Percentiles rank a stretch among this genome's conserved stretches.
Conservation (phyloP, 805 yeast genomes). For the Kregervanrija delftensis region DNA sequence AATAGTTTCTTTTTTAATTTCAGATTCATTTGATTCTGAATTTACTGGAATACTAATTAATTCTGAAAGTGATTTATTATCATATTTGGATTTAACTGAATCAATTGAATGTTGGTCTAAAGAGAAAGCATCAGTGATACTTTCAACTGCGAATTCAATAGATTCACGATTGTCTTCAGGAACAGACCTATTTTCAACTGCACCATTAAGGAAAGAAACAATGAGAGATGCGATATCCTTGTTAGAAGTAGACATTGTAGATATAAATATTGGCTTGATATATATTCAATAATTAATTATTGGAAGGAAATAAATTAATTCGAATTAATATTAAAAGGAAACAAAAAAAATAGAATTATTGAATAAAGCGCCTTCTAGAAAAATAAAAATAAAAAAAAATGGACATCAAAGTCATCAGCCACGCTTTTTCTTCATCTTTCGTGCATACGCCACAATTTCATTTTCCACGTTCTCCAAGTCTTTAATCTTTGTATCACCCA, state of each 20-base stretch:
- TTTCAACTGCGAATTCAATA: conserved; percentile 87
- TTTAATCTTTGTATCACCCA: no score
- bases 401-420: no score
- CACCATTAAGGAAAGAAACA: conserved; percentile 57
- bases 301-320: no score
- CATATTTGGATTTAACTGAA: conserved; percentile 32
- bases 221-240: conserved; percentile 69
- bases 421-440: no score
- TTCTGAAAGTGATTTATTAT: conserved; percentile 41
- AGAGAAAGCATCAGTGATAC: conserved; percentile 81
- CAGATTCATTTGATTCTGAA: conserved; percentile 7
- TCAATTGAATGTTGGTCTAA: conserved; percentile 42
- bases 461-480: no score
- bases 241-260: conserved; percentile 39
- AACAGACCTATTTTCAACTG: conserved; percentile 56
- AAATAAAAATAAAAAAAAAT: no score
- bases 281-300: no score
- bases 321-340: no score
- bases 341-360: no score
- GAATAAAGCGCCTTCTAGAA: no score
- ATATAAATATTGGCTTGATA: no score
- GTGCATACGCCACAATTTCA: no score
- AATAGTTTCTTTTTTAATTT: conserved; percentile 20
- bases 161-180: conserved; percentile 81
- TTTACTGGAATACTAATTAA: conserved; percentile 28